phyloP scores from a whole-genome alignment of 2,329 filamentous ascomycete species.

The Arthrobotrys sinensis region DNA sequence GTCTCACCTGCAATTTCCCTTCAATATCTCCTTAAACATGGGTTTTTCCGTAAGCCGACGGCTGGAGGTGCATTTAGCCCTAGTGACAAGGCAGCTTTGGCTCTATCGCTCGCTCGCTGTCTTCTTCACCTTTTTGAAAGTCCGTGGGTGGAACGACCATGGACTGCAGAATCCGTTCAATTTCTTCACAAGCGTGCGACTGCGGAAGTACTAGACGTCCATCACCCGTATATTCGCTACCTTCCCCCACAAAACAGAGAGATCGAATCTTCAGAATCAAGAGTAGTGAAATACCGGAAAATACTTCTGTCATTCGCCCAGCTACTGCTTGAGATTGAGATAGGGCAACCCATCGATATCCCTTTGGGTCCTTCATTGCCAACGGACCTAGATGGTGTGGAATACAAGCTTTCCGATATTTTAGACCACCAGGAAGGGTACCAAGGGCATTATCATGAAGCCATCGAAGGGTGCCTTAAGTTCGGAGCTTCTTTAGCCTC shows the following conservation, averaged over 20 bases:
- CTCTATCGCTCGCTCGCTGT: conserved; percentile 34
- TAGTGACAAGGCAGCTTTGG: conserved; percentile 28
- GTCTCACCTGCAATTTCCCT: conserved; percentile 16
- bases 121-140: conserved; percentile 39
- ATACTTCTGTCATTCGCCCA: conserved; percentile 25
- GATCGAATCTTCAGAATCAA: conserved; percentile 2
- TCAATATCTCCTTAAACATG: conserved; percentile 14
- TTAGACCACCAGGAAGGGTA: conserved; percentile 11
- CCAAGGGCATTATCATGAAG: conserved; percentile 19
- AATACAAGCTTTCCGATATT: conserved; percentile 2
- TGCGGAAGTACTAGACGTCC: conserved; percentile 21
- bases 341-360: background rate
- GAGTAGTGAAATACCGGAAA: background rate
- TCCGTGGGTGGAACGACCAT: conserved; percentile 28
- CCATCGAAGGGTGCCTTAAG: conserved; percentile 30
- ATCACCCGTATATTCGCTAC: conserved; percentile 30
- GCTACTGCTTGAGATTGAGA: conserved; percentile 28
- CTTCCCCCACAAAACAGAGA: background rate
- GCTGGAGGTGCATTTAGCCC: conserved; percentile 30
- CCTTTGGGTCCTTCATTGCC: background rate
- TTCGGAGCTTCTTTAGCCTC: conserved; percentile 23
- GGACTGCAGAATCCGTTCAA: conserved; percentile 28
- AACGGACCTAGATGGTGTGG: too few relatives aligned
- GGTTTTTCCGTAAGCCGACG: conserved; percentile 32
- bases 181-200: conserved; percentile 24